Conservation (phyloP, 192 early-diverging fungal genomes). For the Mortierella alpina region DNA sequence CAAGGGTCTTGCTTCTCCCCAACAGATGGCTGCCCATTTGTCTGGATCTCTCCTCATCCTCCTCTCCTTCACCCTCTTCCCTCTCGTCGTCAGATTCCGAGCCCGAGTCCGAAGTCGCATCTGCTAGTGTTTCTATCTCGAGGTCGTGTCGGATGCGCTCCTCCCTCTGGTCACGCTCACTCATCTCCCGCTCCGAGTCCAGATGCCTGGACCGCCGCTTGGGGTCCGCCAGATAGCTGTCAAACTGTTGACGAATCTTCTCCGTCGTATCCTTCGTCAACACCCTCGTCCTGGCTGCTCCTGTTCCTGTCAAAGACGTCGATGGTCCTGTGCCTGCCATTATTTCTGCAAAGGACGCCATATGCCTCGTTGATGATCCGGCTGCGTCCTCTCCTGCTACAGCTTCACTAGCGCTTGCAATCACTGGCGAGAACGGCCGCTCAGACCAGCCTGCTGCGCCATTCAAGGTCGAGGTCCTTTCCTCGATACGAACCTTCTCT, state of each 20-base stretch:
- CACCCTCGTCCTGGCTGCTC: background rate
- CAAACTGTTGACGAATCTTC: constrained; percentile 34
- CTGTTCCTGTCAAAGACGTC: background rate
- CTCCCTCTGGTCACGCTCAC: background rate
- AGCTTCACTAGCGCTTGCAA: constrained; percentile 7
- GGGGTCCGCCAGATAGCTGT: constrained; percentile 31
- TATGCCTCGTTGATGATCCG: background rate
- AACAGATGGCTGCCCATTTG: background rate
- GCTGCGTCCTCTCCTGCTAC: background rate
- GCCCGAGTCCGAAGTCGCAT: constrained; percentile 19
- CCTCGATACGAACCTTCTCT: constrained; percentile 44
- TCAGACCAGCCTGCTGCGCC: constrained; percentile 52
- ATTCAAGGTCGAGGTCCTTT: constrained; percentile 27
- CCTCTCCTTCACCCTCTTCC: background rate
- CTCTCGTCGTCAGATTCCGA: constrained; percentile 15
- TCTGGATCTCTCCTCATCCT: background rate
- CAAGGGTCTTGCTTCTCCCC: constrained; percentile 38
- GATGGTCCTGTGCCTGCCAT: background rate
- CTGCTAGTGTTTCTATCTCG: constrained; percentile 2
- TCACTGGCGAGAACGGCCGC: constrained; percentile 34
- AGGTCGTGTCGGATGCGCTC: background rate
- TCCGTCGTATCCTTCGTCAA: constrained; percentile 21
- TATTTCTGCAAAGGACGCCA: constrained; percentile 7
- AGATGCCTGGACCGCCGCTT: constrained; percentile 9
- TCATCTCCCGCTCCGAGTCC: background rate